Evolutionary conservation across 768 basidiomycete genomes (phyloP).

Genomic region (Boletus fagicola): DNA sequence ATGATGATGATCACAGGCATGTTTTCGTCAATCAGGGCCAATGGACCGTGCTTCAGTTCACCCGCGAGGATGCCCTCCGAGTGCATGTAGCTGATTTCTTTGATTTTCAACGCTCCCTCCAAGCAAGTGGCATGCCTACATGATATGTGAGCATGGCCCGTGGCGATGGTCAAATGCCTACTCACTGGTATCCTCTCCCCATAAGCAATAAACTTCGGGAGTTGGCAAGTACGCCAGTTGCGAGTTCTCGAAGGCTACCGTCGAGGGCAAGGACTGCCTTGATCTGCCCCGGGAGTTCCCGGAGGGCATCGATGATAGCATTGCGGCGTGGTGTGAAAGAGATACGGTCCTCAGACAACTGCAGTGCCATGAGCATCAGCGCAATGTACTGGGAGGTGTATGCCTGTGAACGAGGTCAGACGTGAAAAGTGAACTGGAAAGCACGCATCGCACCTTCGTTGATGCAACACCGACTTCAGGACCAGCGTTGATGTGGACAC

Average conservation of each 20-base stretch:
- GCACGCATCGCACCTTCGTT: slow-evolving; percentile 64
- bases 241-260: slow-evolving; percentile 72
- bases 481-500: slow-evolving; percentile 99
- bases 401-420: slow-evolving; percentile 48
- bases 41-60: slow-evolving; percentile 97
- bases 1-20: slow-evolving; percentile 99
- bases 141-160: not conserved
- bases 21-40: slow-evolving; percentile 97
- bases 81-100: slow-evolving; percentile 88
- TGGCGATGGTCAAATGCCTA: slow-evolving; percentile 1
- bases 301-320: slow-evolving; percentile 91
- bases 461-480: slow-evolving; percentile 99
- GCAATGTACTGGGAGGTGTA: slow-evolving; percentile 99
- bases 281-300: slow-evolving; percentile 87
- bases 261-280: slow-evolving; percentile 83
- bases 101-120: slow-evolving; percentile 98
- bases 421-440: not conserved
- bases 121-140: slow-evolving; percentile 89
- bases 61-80: slow-evolving; percentile 86
- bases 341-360: slow-evolving; percentile 95
- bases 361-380: slow-evolving; percentile 96
- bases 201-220: slow-evolving; percentile 91
- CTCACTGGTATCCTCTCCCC: slow-evolving; percentile 96
- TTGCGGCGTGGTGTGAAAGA: slow-evolving; percentile 87
- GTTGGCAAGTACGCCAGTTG: slow-evolving; percentile 68